These are phyloP conservation scores for Calonectria pauciramosa DNA, from an alignment of 2,329 filamentous ascomycete genomes.

Conservation along the genomic window DNA sequence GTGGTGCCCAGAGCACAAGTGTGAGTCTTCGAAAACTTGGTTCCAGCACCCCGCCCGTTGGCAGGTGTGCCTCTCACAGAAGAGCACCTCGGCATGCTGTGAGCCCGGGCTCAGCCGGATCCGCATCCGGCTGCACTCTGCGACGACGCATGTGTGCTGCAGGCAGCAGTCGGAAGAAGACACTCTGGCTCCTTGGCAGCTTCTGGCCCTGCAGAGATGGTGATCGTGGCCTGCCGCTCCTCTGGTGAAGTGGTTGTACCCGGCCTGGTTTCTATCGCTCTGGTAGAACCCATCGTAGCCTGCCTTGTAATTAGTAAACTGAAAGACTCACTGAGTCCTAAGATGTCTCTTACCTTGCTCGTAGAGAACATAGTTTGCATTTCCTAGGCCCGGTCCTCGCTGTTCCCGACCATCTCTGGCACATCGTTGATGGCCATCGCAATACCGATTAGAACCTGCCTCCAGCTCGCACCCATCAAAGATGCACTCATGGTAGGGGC, in stretches of 20 bases:
- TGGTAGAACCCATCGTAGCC: conserved; percentile 25
- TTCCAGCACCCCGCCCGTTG: conserved; percentile 34
- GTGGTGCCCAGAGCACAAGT: conserved; percentile 34
- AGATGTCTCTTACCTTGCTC: conserved; percentile 43
- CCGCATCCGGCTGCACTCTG: conserved; percentile 33
- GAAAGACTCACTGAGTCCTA: too few species aligned
- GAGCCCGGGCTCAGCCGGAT: neutral
- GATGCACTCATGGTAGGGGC: conserved; percentile 45
- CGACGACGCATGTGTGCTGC: conserved; percentile 34
- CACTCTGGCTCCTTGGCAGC: conserved; percentile 34
- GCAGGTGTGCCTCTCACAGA: conserved; percentile 42
- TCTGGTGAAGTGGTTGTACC: conserved; percentile 26
- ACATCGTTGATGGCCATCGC: conserved; percentile 38
- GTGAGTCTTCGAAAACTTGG: conserved; percentile 22
- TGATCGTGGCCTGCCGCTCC: conserved; percentile 31
- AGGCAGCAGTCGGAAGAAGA: conserved; percentile 35
- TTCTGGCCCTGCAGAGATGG: conserved; percentile 42
- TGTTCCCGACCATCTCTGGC: conserved; percentile 19
- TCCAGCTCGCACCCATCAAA: conserved; percentile 43
- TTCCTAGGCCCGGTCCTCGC: conserved; percentile 29
- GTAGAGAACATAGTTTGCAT: conserved; percentile 30
- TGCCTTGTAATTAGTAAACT: conserved; percentile 14
- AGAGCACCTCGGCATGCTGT: conserved; percentile 12
- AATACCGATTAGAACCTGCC: conserved; percentile 37
- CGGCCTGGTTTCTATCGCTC: conserved; percentile 23